Evolutionary conservation across 108 stramenopile genomes (phyloP).

Genomic region (Pseudonitzschia multiseries): DNA sequence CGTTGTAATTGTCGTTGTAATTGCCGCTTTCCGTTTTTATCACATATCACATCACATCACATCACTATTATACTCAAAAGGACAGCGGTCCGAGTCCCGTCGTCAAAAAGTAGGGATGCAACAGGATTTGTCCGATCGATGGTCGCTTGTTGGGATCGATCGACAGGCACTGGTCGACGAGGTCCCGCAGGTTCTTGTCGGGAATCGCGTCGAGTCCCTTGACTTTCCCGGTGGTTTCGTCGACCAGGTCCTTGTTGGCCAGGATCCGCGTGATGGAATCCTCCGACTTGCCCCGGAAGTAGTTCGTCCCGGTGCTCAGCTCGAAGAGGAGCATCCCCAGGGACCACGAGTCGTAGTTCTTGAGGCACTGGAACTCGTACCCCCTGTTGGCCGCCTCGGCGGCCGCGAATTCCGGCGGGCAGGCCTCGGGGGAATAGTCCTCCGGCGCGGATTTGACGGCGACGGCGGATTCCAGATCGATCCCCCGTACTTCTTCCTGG

Average conservation of each 20-base stretch:
- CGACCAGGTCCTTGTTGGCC: conserved; percentile 16
- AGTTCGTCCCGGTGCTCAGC: conserved; percentile 62
- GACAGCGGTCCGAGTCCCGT: conserved; percentile 26
- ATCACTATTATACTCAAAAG: conserved; percentile 17
- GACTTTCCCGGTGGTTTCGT: not conserved
- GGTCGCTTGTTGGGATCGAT: conserved; percentile 68
- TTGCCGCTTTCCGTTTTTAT: too few species aligned
- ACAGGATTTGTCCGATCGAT: conserved; percentile 54
- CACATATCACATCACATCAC: too few species aligned
- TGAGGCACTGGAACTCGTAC: conserved; percentile 59
- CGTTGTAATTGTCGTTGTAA: too few species aligned
- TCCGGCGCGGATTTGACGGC: conserved; percentile 61
- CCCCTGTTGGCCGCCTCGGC: conserved; percentile 61
- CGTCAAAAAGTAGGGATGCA: conserved; percentile 81
- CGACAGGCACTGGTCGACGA: conserved; percentile 63
- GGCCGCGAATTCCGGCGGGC: conserved; percentile 86
- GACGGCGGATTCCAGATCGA: conserved; percentile 72
- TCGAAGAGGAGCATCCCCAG: conserved; percentile 85
- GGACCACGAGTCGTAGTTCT: conserved; percentile 80
- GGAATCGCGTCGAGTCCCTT: conserved; percentile 66
- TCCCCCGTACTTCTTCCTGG: not conserved
- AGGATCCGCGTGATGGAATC: conserved; percentile 1
- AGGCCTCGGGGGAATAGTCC: conserved; percentile 88
- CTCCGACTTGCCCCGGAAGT: conserved; percentile 54
- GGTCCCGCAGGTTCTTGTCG: conserved; percentile 57